Percentiles rank a stretch among this genome's conserved stretches.
Evolutionary conservation across 2,329 filamentous ascomycete species (phyloP).

Genomic region (Teratosphaeria pseudoeucalypti): DNA sequence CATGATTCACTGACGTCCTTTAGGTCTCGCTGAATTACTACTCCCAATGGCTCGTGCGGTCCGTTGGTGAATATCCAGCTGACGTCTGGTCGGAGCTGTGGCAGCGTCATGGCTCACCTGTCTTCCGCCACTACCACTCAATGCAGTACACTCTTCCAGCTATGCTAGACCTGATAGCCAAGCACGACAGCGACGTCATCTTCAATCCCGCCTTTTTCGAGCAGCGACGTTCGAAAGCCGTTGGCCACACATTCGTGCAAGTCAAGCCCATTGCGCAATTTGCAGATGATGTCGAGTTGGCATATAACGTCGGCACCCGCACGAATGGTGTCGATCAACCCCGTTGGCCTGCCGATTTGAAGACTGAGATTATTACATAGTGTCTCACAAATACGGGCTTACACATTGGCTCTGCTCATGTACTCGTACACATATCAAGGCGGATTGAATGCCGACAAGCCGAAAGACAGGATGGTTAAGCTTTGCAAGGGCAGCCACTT

Average conservation of each 20-base stretch:
- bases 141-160: conserved; percentile 35
- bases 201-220: conserved; percentile 43
- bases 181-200: conserved; percentile 30
- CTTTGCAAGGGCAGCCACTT: neutral
- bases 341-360: conserved; percentile 31
- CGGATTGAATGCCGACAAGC: too few relatives aligned
- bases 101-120: conserved; percentile 34
- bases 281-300: conserved; percentile 29
- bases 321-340: conserved; percentile 41
- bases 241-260: conserved; percentile 29
- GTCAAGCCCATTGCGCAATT: conserved; percentile 39
- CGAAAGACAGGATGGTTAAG: neutral
- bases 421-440: neutral
- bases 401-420: neutral
- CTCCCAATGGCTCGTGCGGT: conserved; percentile 19
- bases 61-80: conserved; percentile 15
- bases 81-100: conserved; percentile 41
- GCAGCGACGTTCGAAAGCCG: conserved; percentile 26
- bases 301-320: conserved; percentile 41
- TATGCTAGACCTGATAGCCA: conserved; percentile 31
- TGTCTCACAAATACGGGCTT: neutral
- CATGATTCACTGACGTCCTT: neutral
- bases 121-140: conserved; percentile 43
- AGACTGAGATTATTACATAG: neutral
- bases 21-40: conserved; percentile 16